Evolutionary conservation across 2,329 filamentous ascomycete genomes (phyloP), one percentile per base, ranked within the genome.

Genomic region (Acrodontium crateriforme): DNA sequence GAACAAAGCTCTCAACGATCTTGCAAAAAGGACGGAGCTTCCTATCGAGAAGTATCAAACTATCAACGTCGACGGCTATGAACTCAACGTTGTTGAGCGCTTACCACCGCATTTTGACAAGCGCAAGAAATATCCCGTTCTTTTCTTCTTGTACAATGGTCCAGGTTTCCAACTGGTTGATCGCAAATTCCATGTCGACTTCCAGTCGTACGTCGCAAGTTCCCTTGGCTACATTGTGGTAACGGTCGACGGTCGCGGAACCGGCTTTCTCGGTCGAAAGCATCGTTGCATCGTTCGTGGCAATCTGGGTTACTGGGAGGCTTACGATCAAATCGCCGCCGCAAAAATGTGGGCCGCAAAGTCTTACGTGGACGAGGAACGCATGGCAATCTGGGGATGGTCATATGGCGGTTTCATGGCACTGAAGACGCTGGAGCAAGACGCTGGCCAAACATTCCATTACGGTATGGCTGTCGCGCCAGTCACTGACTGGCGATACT

Each of bases 391-490:
- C 49, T 98, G 89, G 89, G 89, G 89, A 25, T 98, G 89, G 89
- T 92, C 82, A 38, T 98, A 89, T 49, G 89, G 89, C 32, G 89
- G 89, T 8, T 98, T 92, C 63, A 80, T 81, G 63, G 82, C 89
- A 5, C 68, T 98, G 46, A 98, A 98, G 62, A 89, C 83, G 1
- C 73, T 98, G 9, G 89, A 98, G 62, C 69, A 73, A 36, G 89
- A 98, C 50, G 87, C 73, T 6, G 89, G 91, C 4, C 54, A 72
- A 48, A 95, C 85, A 0, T 98, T 94, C 61, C 76, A 76, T 39
- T 98, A 98, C 53, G 91, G 89, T 42, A 93, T 98, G 80, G 84
- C 91, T 5, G 91, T 98, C 28, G 89, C 89, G 2, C 89, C 89
- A 11, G 89, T 98, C n/a, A 95, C 87, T 0, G 85, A 98, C 55